Conservation (phyloP, 1,284 basidiomycete genomes). For the Puccinia brachypodii region DNA sequence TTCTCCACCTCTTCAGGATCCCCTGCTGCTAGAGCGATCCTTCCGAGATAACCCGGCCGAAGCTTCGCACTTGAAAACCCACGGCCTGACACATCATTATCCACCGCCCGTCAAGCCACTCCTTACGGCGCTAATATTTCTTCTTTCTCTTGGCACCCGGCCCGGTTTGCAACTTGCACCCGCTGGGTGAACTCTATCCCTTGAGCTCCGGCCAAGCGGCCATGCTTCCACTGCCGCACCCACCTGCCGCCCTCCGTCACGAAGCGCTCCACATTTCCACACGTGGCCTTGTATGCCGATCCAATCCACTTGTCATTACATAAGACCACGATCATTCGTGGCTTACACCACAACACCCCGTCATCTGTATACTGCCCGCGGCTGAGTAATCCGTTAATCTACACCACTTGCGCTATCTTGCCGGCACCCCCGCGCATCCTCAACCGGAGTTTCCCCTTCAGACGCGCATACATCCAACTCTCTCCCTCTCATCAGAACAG, state of each 20-base stretch:
- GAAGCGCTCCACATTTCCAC: neutral
- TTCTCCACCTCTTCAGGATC: neutral
- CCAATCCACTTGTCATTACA: neutral
- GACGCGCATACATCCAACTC: neutral
- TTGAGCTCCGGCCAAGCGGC: neutral
- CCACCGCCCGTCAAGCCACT: too few relatives aligned
- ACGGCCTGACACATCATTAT: too few relatives aligned
- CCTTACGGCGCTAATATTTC: too few relatives aligned
- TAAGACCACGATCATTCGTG: neutral
- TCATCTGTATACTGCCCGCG: too few relatives aligned
- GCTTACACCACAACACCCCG: neutral
- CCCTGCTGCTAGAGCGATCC: too few relatives aligned
- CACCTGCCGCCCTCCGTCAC: neutral
- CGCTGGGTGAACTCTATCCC: too few relatives aligned
- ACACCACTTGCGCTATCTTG: neutral
- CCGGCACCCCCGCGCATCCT: neutral
- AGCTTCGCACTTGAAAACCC: too few relatives aligned
- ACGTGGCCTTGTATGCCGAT: constrained; percentile 14
- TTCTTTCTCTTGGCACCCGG: neutral
- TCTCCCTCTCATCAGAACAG: neutral
- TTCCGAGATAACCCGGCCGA: too few relatives aligned
- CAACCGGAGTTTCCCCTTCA: neutral
- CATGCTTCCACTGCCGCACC: neutral
- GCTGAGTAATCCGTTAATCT: neutral
- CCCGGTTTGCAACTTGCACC: too few relatives aligned